Conservation (phyloP, 257 asterid genomes). For the Verbascum thapsus region DNA sequence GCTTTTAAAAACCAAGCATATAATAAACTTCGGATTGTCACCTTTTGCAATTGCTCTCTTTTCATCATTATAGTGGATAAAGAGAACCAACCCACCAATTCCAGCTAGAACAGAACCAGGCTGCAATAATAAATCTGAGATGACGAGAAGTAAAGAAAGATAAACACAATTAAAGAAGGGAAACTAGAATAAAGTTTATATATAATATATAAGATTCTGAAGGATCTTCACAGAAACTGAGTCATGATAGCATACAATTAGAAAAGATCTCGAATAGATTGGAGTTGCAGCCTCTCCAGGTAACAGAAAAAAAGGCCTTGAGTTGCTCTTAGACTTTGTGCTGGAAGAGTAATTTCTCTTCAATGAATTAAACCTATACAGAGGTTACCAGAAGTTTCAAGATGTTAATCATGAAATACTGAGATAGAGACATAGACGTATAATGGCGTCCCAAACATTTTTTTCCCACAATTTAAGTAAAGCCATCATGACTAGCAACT, state of each 20-base stretch:
- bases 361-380: slow-evolving; percentile 41
- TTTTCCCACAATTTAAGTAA: slow-evolving; percentile 1
- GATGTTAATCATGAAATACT: slow-evolving; percentile 6
- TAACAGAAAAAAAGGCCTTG: slow-evolving; percentile 36
- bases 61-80: slow-evolving; percentile 84
- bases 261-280: slow-evolving; percentile 49
- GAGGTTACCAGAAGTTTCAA: slow-evolving; percentile 15
- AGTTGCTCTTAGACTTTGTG: slow-evolving; percentile 28
- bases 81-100: slow-evolving; percentile 59
- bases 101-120: slow-evolving; percentile 79
- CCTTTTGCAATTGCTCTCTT: slow-evolving; percentile 90
- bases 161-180: slow-evolving; percentile 20
- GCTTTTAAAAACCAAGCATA: not conserved
- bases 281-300: slow-evolving; percentile 40
- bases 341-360: slow-evolving; percentile 44
- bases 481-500: slow-evolving; percentile 17
- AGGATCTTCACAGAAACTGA: slow-evolving; percentile 34
- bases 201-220: slow-evolving; percentile 25
- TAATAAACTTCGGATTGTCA: slow-evolving; percentile 22
- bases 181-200: slow-evolving; percentile 25
- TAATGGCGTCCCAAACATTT: slow-evolving; percentile 8
- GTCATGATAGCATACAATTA: slow-evolving; percentile 56
- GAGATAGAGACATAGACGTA: slow-evolving; percentile 9
- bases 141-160: slow-evolving; percentile 34
- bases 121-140: slow-evolving; percentile 64